phyloP scores from a whole-genome alignment of 208 protist genomes.

The Strigomonas galati region DNA sequence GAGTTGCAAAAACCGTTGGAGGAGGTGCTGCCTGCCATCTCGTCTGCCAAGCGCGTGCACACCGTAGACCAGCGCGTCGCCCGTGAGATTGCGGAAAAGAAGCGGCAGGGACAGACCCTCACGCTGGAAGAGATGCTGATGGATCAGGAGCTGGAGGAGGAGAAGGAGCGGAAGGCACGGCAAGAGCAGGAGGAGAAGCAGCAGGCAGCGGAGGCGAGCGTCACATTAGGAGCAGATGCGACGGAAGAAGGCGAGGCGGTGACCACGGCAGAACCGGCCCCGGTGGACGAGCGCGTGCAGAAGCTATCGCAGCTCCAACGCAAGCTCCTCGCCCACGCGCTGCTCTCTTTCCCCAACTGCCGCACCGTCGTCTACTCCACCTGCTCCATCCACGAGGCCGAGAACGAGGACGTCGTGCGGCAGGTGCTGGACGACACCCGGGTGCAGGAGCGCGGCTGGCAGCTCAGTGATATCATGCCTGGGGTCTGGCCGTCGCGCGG shows the following conservation, averaged over 20 bases:
- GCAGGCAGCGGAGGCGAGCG: background rate
- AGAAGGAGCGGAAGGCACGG: background rate
- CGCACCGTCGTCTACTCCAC: conserved; percentile 91
- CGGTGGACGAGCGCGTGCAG: conserved; percentile 61
- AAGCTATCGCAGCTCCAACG: conserved; percentile 81
- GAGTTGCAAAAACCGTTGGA: background rate
- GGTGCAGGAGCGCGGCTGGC: conserved; percentile 72
- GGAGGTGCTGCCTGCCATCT: background rate
- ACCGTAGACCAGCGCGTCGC: background rate
- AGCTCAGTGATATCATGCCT: conserved; percentile 84
- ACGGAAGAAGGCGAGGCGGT: conserved; percentile 4
- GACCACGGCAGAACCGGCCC: conserved; percentile 34
- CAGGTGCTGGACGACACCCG: conserved; percentile 71
- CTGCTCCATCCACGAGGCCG: conserved; percentile 86
- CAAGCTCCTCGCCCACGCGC: conserved; percentile 82
- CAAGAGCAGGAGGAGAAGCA: background rate
- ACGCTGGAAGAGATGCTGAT: conserved; percentile 10
- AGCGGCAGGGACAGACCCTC: background rate
- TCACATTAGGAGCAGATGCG: background rate
- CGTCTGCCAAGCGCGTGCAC: background rate
- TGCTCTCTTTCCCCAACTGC: conserved; percentile 86
- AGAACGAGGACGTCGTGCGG: conserved; percentile 89
- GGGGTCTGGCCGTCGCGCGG: conserved; percentile 55
- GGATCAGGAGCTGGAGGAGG: conserved; percentile 17
- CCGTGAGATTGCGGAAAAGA: background rate